phyloP scores from a whole-genome alignment of 2,329 filamentous ascomycete species.

The Colletotrichum acutatum region DNA sequence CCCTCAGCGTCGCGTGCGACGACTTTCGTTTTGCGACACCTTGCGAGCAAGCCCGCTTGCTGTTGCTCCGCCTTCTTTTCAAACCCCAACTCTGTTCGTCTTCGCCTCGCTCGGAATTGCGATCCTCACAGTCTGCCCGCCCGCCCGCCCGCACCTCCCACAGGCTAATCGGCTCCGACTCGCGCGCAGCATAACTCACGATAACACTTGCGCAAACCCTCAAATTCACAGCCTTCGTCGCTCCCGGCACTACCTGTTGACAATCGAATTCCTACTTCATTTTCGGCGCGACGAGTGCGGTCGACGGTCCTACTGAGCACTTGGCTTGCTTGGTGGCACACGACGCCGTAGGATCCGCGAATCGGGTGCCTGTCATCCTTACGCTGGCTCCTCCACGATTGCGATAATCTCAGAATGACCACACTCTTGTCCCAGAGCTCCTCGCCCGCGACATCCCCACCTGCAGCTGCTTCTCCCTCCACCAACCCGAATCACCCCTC shows the following conservation, averaged over 20 bases:
- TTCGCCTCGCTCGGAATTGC: slow-evolving; percentile 14
- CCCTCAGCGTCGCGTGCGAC: slow-evolving; percentile 34
- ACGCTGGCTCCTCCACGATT: slow-evolving; percentile 37
- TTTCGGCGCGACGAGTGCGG: background rate
- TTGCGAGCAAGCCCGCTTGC: slow-evolving; percentile 18
- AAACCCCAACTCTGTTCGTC: background rate
- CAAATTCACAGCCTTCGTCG: background rate
- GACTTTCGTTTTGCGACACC: slow-evolving; percentile 36
- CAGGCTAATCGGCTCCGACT: background rate
- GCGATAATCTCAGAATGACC: slow-evolving; percentile 49
- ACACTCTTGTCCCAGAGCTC: slow-evolving; percentile 68
- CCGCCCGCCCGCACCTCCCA: background rate
- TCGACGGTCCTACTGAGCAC: slow-evolving; percentile 3
- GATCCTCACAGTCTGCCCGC: background rate
- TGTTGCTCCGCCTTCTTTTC: slow-evolving; percentile 3
- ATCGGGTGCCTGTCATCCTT: slow-evolving; percentile 41
- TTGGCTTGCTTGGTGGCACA: slow-evolving; percentile 25
- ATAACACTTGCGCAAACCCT: slow-evolving; percentile 28
- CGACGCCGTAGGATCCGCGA: slow-evolving; percentile 32
- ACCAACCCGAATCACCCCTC: slow-evolving; percentile 64
- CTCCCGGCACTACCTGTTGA: background rate
- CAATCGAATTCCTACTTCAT: slow-evolving; percentile 4
- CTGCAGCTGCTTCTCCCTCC: slow-evolving; percentile 55
- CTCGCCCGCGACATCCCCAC: slow-evolving; percentile 64
- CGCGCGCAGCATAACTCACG: slow-evolving; percentile 25